Percentiles rank a stretch among this genome's conserved stretches.
Conservation (phyloP, 225 moss, liverwort and hornwort species). For the Asterella californica region DNA sequence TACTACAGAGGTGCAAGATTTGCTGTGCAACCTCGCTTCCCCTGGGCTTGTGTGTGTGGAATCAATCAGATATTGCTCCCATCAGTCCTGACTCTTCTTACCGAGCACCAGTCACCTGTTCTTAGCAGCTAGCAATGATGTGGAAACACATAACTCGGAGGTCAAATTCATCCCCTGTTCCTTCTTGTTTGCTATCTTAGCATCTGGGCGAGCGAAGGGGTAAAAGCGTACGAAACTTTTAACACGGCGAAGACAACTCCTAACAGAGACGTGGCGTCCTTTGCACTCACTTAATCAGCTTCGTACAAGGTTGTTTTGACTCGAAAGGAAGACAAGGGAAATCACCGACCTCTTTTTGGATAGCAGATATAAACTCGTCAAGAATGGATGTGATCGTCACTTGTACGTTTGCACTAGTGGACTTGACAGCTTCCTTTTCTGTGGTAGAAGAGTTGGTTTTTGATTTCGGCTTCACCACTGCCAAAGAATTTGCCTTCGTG, state of each 20-base stretch:
- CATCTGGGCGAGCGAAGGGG: no score
- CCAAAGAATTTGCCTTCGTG: background rate
- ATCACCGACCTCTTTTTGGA: constrained; percentile 29
- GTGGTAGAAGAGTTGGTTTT: constrained; percentile 32
- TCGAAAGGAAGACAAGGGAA: background rate
- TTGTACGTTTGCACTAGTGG: constrained; percentile 44
- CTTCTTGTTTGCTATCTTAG: no score
- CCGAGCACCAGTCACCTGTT: no score
- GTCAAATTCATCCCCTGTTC: no score
- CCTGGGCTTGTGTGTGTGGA: background rate
- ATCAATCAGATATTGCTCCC: no score
- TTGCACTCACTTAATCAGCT: no score
- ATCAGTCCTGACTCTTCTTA: no score
- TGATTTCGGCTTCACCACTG: constrained; percentile 36
- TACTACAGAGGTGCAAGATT: background rate
- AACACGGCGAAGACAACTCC: background rate
- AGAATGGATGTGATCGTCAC: constrained; percentile 44
- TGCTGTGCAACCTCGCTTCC: background rate
- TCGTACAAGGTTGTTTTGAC: no score
- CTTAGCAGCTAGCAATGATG: no score
- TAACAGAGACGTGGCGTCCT: no score
- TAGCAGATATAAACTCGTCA: constrained; percentile 47
- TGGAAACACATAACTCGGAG: no score
- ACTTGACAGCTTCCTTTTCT: constrained; percentile 31
- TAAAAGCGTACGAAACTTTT: background rate